phyloP scores from a whole-genome alignment of 2,329 filamentous ascomycete genomes.

The Xylariaceae sp. region DNA sequence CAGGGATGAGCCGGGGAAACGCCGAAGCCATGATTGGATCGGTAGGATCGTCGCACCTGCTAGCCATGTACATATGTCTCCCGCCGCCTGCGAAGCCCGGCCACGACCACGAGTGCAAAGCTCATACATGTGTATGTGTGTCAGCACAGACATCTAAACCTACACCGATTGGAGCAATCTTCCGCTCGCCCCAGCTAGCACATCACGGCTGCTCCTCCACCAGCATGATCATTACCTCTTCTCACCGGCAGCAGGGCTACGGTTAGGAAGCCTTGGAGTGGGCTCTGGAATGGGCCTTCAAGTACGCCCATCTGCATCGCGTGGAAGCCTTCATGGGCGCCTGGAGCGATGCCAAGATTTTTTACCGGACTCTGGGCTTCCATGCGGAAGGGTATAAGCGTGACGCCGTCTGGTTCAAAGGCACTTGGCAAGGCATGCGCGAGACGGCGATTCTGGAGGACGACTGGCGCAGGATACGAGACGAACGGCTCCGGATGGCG shows the following conservation, averaged over 20 bases:
- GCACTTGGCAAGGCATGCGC: constrained; percentile 12
- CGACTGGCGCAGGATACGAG: constrained; percentile 15
- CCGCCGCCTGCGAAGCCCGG: not conserved
- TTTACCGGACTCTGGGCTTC: constrained; percentile 12
- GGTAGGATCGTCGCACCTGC: constrained; percentile 4
- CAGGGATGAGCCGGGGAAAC: not conserved
- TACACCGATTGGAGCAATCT: constrained; percentile 8
- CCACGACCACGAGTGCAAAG: too few relatives aligned
- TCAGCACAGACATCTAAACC: too few relatives aligned
- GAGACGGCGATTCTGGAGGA: constrained; percentile 15
- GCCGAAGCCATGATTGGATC: not conserved
- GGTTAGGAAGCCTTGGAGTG: constrained; percentile 12
- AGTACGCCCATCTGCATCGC: constrained; percentile 13
- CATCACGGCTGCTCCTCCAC: constrained; percentile 7
- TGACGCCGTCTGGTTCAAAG: constrained; percentile 14
- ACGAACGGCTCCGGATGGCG: too few relatives aligned
- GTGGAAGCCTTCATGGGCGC: constrained; percentile 8
- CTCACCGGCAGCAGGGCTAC: constrained; percentile 10
- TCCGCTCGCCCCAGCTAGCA: constrained; percentile 1
- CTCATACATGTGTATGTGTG: too few relatives aligned
- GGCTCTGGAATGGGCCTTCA: constrained; percentile 15
- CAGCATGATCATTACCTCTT: constrained; percentile 1
- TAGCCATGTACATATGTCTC: constrained; percentile 13
- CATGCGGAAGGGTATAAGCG: constrained; percentile 10
- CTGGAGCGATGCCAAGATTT: constrained; percentile 12